These are phyloP conservation scores for Sideroxylon spinosum DNA, from an alignment of 179 eudicot genomes.

Conservation along the genomic window DNA sequence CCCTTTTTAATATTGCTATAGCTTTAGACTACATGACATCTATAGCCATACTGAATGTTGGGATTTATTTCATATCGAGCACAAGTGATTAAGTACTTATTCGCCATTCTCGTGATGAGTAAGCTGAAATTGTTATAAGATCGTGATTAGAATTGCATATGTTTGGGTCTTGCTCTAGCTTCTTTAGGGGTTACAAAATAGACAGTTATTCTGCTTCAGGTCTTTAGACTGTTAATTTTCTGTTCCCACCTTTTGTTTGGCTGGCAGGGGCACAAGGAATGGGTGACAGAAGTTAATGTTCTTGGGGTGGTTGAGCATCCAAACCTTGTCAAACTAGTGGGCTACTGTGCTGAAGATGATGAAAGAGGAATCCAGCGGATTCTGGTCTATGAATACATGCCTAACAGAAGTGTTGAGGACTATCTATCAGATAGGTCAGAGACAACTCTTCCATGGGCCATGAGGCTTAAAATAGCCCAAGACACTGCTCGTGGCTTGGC, in stretches of 20 bases:
- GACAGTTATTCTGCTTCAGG: background rate
- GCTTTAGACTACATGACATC: background rate
- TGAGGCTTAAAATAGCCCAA: slow-evolving; percentile 80
- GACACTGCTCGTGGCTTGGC: slow-evolving; percentile 92
- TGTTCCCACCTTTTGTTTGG: slow-evolving; percentile 4
- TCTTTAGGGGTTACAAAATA: too few relatives aligned
- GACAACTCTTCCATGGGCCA: slow-evolving; percentile 66
- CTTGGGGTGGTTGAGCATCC: slow-evolving; percentile 89
- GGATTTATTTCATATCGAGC: too few relatives aligned
- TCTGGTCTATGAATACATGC: slow-evolving; percentile 80
- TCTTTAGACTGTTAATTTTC: background rate
- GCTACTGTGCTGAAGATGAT: slow-evolving; percentile 96
- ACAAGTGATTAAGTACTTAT: too few relatives aligned
- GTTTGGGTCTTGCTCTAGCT: too few relatives aligned
- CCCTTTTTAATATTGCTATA: too few relatives aligned
- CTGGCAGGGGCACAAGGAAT: slow-evolving; percentile 87
- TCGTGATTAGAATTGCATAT: too few relatives aligned
- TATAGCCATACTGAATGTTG: background rate
- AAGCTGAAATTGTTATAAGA: too few relatives aligned
- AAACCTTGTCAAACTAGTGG: slow-evolving; percentile 78
- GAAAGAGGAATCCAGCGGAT: slow-evolving; percentile 95
- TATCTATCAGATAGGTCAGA: slow-evolving; percentile 60
- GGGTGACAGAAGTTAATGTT: slow-evolving; percentile 92
- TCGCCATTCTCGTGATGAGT: too few relatives aligned
- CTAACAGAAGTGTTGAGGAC: slow-evolving; percentile 84